Percentiles rank a stretch among this genome's conserved stretches.
Conservation (phyloP, 805 yeast genomes). For the Wickerhamiella occidentalis region DNA sequence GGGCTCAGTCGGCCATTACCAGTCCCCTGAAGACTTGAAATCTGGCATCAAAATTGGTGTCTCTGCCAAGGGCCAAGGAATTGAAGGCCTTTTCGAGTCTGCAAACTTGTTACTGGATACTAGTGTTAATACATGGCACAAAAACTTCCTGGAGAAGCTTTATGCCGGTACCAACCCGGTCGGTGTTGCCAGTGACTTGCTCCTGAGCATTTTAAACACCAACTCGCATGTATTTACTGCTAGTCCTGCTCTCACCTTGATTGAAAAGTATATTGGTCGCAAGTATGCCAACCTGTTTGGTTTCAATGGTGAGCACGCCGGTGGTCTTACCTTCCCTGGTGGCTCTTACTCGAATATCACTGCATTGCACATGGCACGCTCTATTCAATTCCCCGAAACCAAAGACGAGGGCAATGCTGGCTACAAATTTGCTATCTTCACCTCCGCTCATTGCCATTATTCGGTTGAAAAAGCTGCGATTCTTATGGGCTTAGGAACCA, state of each 20-base stretch:
- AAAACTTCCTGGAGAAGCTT: slow-evolving; percentile 71
- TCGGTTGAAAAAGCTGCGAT: slow-evolving; percentile 75
- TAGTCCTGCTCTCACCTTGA: slow-evolving; percentile 63
- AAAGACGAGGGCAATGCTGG: slow-evolving; percentile 40
- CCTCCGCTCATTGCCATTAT: slow-evolving; percentile 65
- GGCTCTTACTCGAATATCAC: slow-evolving; percentile 83
- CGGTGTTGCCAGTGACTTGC: slow-evolving; percentile 61
- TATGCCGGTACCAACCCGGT: slow-evolving; percentile 81
- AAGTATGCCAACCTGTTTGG: slow-evolving; percentile 59
- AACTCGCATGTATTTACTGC: slow-evolving; percentile 78
- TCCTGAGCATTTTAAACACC: slow-evolving; percentile 60
- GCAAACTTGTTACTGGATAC: slow-evolving; percentile 48
- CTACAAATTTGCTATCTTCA: slow-evolving; percentile 50
- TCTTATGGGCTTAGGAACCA: slow-evolving; percentile 56
- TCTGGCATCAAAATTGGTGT: slow-evolving; percentile 30
- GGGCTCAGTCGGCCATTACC: slow-evolving; percentile 36
- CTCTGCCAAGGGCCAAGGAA: slow-evolving; percentile 31
- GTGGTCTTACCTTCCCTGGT: slow-evolving; percentile 77
- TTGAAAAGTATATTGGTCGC: slow-evolving; percentile 56
- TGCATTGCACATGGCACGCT: slow-evolving; percentile 63
- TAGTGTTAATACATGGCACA: slow-evolving; percentile 78
- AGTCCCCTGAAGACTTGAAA: slow-evolving; percentile 36
- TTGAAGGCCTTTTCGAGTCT: slow-evolving; percentile 35
- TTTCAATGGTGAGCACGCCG: slow-evolving; percentile 42
- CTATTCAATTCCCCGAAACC: slow-evolving; percentile 55